Conservation (phyloP, 1,284 basidiomycete genomes). For the Cryptococcus wingfieldii region DNA sequence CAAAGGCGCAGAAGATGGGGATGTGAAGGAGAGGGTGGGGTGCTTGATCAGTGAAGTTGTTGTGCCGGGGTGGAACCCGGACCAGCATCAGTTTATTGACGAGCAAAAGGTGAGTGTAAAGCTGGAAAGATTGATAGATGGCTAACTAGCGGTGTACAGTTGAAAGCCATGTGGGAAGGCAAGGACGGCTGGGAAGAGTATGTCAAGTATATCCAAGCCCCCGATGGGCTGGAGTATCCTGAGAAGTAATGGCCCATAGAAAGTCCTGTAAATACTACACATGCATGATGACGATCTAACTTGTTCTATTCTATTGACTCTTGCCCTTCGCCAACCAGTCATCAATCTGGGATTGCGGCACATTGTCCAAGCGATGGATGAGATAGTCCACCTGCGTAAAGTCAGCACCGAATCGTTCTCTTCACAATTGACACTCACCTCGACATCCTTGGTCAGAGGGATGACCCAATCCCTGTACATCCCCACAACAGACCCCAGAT, state of each 20-base stretch:
- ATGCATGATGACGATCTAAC: not conserved
- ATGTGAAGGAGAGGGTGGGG: slow-evolving; percentile 29
- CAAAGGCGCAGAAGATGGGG: slow-evolving; percentile 2
- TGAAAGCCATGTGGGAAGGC: slow-evolving; percentile 34
- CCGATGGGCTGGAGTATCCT: slow-evolving; percentile 18
- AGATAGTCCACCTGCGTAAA: slow-evolving; percentile 79
- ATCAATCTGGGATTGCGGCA: slow-evolving; percentile 75
- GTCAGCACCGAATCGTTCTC: not conserved
- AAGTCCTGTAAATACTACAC: not conserved
- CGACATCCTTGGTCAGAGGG: slow-evolving; percentile 94
- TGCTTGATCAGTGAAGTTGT: slow-evolving; percentile 45
- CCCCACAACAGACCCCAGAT: slow-evolving; percentile 85
- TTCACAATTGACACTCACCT: slow-evolving; percentile 59
- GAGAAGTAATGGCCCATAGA: slow-evolving; percentile 12
- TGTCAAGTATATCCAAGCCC: slow-evolving; percentile 22
- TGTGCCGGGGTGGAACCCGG: slow-evolving; percentile 36
- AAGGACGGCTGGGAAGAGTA: slow-evolving; percentile 34
- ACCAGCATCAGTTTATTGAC: slow-evolving; percentile 40
- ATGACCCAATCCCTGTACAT: slow-evolving; percentile 94
- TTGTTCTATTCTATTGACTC: not conserved
- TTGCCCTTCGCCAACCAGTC: slow-evolving; percentile 50
- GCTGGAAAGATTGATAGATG: not conserved
- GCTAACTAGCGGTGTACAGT: slow-evolving; percentile 13
- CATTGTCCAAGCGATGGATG: slow-evolving; percentile 72
- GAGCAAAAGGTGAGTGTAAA: slow-evolving; percentile 26